A percentile compares a stretch with the other conserved stretches of the same genome.
phyloP scores from a whole-genome alignment of 768 basidiomycete species.

The Leucosporidium creatinivorum region DNA sequence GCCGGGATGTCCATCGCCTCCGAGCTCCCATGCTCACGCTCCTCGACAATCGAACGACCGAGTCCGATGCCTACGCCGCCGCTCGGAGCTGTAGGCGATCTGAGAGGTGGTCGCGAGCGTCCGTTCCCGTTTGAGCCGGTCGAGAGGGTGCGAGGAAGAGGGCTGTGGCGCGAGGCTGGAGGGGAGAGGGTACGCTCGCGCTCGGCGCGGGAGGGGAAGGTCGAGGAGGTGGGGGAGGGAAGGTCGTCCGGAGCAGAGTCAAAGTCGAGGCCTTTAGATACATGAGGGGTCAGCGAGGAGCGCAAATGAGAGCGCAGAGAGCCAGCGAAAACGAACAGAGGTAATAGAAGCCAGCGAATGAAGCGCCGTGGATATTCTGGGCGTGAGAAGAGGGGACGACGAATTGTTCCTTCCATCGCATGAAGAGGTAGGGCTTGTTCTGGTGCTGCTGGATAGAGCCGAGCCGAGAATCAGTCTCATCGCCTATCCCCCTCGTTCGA shows the following conservation, averaged over 20 bases:
- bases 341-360: conserved; percentile 73
- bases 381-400: conserved; percentile 91
- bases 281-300: not conserved
- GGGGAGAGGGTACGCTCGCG: not conserved
- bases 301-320: no score
- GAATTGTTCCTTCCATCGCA: conserved; percentile 96
- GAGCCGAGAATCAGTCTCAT: not conserved
- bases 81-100: no score
- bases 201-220: not conserved
- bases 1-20: no score
- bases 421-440: conserved; percentile 55
- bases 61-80: no score
- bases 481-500: not conserved
- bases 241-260: not conserved
- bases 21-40: not conserved
- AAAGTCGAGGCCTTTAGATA: conserved; percentile 57
- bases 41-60: not conserved
- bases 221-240: not conserved
- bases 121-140: no score
- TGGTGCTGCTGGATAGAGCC: not conserved
- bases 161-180: no score
- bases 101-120: no score
- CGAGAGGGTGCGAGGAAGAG: no score
- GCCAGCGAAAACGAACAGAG: conserved; percentile 45
- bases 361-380: conserved; percentile 24